phyloP scores from a whole-genome alignment of 2,329 filamentous ascomycete genomes.

The Pseudogymnoascus sp. region DNA sequence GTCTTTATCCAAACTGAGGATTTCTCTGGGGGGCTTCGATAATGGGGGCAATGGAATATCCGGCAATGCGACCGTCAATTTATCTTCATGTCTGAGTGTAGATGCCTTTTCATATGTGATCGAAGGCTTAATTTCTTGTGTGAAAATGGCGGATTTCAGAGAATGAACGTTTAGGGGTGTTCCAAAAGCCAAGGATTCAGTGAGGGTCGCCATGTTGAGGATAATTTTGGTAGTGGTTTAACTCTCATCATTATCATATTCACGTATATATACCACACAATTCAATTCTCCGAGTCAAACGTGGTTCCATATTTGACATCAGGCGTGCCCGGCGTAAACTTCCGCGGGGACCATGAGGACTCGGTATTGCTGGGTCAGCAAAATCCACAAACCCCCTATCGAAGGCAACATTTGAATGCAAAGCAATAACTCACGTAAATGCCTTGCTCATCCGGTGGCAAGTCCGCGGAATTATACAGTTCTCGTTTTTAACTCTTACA shows the following conservation, averaged over 20 bases:
- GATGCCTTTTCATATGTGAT: neutral
- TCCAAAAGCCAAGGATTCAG: neutral
- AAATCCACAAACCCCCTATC: neutral
- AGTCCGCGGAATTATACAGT: constrained; percentile 6
- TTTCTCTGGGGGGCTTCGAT: constrained; percentile 46
- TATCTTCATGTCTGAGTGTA: neutral
- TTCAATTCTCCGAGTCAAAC: neutral
- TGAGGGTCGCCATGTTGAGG: neutral
- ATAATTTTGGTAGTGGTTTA: neutral
- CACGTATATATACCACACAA: neutral
- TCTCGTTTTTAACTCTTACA: neutral
- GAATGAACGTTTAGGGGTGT: neutral
- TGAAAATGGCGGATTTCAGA: neutral
- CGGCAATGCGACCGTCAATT: neutral
- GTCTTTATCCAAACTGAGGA: constrained; percentile 69
- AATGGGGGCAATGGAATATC: constrained; percentile 57
- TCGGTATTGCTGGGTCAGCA: neutral
- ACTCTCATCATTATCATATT: neutral
- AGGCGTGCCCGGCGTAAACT: neutral
- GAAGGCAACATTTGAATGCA: neutral
- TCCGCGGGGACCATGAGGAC: neutral
- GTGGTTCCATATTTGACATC: neutral
- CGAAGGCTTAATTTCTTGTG: neutral
- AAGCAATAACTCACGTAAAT: constrained; percentile 1
- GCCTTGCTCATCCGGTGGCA: neutral